Base-by-base conservation (phyloP, 2,329 filamentous ascomycete species). In the Zymoseptoria ardabiliae region DNA sequence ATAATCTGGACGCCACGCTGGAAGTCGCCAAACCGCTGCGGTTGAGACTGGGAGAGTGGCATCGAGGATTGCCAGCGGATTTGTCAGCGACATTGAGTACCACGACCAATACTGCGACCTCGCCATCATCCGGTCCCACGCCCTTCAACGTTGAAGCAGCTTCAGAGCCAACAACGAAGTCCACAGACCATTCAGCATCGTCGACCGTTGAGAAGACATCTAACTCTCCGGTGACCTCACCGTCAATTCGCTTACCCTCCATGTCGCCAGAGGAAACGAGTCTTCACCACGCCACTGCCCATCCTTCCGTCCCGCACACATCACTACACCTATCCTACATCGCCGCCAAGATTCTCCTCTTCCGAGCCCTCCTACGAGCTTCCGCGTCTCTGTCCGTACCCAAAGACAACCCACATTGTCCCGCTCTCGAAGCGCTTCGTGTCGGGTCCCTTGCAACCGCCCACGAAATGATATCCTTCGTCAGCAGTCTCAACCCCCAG, bases 311-410 rank as follows among this genome's bases (percentile, higher is more conserved):
- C 25, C 76, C 80, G 65, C 64, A 69, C 53, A 75, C 79, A 1
- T 80, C 78, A 49, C 69, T 82, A 8, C 78, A 81, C 55, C 73
- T 82, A 2, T 78, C 80, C 0, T 81, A 82, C 61, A 77, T 79
- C 53, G 78, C 79, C 0, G 78, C 80, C 0, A 80, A 81, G 58
- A 79, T 82, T 56, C 76, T 79, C 50, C 73, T 82, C 2, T 79
- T 82, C 65, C 77, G 79, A 2, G 76, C 76, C 4, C 77, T 82
- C 56, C 72, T 82, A 1, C 73, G 80, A 45, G 35, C 35, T 3
- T 45, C 35, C 13, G 13, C 17, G 17, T 45, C 35, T 45, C 35
- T 45, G 11, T n/a, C 35, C 35, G 11, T 45, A 13, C 13, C 11
- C 35, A n/a, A 45, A 17, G 35, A 45, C 35, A 45, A 13, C 13